Evolutionary conservation across 768 basidiomycete genomes (phyloP), one percentile per base, ranked within the genome.

Genomic region (Xerocomellus amylosporus): DNA sequence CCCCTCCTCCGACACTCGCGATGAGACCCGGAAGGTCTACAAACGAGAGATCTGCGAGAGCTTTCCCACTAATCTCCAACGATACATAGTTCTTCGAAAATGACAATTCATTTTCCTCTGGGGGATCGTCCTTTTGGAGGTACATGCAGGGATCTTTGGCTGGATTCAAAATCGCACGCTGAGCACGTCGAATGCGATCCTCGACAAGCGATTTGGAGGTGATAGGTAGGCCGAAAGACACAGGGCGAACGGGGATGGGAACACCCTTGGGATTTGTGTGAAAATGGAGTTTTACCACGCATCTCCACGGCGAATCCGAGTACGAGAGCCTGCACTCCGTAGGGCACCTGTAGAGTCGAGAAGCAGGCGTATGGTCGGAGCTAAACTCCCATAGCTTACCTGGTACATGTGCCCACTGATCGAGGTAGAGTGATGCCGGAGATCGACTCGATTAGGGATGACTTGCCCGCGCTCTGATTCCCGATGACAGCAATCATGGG

Each of bases 41-140:
- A 4, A 51, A 51, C 8, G 50, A 51, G n/a, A 51, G 50, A 12
- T 51, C 50, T 2, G 50, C 50, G 4, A 51, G 50, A 14, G 44
- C 50, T 28, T 28, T 26, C 4, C 50, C 50, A 5, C 24, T 43
- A 9, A 51, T 51, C 26, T 44, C 50, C 4, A 51, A 20, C 8
- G 50, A 51, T 13, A 51, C 33, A n/a, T 51, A 51, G 24, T 51
- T 51, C n/a, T 51, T 51, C 17, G 49, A 51, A 36, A 51, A 51
- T 1, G 50, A 51, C 8, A 44, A n/a, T 5, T 51, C 34, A 5
- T 44, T 51, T 2, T 44, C 42, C 2, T 36, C 24, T 5, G 31
- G 2, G 5, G 30, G 1, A 12, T 9, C 13, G 2, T 20, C 34
- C 5, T 19, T 2, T 5, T 17, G 9, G 14, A 51, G 50, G 19